Base-by-base conservation (phyloP, 352 stramenopile genomes). In the Phytopythium delawarense region DNA sequence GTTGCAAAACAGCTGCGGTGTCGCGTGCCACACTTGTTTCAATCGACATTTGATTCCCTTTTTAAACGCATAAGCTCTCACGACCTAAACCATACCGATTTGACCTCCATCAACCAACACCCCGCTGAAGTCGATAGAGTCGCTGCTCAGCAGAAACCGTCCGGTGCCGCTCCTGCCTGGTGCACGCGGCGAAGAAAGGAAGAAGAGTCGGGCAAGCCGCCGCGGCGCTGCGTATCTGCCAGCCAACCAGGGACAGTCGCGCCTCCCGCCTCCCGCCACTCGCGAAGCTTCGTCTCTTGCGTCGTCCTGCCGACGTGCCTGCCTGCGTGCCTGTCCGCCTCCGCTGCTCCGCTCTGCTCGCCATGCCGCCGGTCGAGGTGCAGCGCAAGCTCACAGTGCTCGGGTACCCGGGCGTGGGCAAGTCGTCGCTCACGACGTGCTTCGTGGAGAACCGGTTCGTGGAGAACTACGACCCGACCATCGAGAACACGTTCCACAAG, bases 401-500 rank as follows among this genome's bases (percentile, higher is more conserved):
- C 28, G 96, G 96, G 30, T 98, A 94, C 75, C 89, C 93, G 23
- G 92, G 92, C 34, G 96, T 98, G 61, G 96, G 96, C 64, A 98
- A 98, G 80, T 97, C 90, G 49, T 98, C 92, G 57, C 75, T 98
- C 51, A 97, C 92, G 45, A 98, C 96, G 62, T 92, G 88, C 64
- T 98, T 98, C 67, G 93, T 98, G 39, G 94, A 96, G 75, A 97
- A 95, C 65, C 81, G 85, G 44, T 97, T 96, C 65, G 76, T 94
- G 37, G 83, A 92, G 66, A 96, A 94, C 71, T 98, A 98, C 69
- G 93, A 98, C 74, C 94, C 96, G 50, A 98, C 96, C 7, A 98
- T 98, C 68, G 96, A 98, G 75, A 98, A 96, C 73, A 98, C 92
- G 32, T 96, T 97, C 67, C 90, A 98, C 79, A 98, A 98, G 80